Conservation (phyloP, 2,329 filamentous ascomycete genomes). For the Aspergillus nomiae region DNA sequence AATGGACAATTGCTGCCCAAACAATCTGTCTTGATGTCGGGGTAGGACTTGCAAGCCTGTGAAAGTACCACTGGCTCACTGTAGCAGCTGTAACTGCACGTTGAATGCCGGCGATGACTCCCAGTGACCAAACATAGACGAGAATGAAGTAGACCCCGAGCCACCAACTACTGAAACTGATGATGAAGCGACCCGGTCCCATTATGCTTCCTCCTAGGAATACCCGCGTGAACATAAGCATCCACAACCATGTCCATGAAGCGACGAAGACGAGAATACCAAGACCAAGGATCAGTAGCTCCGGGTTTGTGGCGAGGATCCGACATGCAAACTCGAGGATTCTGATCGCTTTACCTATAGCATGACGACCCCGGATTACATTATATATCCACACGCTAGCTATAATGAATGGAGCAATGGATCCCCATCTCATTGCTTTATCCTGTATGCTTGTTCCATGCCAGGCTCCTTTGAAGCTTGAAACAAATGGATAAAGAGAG, state of each 20-base stretch:
- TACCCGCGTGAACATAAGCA: conserved; percentile 92
- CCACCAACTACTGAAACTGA: conserved; percentile 91
- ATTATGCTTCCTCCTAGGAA: conserved; percentile 90
- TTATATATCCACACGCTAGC: conserved; percentile 82
- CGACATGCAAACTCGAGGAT: conserved; percentile 91
- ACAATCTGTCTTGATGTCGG: conserved; percentile 81
- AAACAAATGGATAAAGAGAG: conserved; percentile 85
- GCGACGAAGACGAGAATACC: conserved; percentile 74
- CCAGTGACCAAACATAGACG: conserved; percentile 93
- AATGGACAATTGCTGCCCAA: conserved; percentile 77
- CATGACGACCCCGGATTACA: conserved; percentile 75
- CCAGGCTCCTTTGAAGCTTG: conserved; percentile 78
- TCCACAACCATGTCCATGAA: conserved; percentile 92
- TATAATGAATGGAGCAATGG: conserved; percentile 72
- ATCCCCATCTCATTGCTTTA: conserved; percentile 81
- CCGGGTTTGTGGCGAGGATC: conserved; percentile 82
- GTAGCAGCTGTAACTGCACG: conserved; percentile 90
- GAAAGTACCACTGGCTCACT: conserved; percentile 98
- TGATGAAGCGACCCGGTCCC: conserved; percentile 66
- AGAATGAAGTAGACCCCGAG: conserved; percentile 88
- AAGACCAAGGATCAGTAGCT: conserved; percentile 81
- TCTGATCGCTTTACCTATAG: conserved; percentile 78
- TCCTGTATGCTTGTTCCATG: conserved; percentile 83
- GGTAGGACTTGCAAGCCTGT: conserved; percentile 77
- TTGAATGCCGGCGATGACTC: conserved; percentile 84